Conservation (phyloP, 202 grass and related monocot species). For the Setaria italica region DNA sequence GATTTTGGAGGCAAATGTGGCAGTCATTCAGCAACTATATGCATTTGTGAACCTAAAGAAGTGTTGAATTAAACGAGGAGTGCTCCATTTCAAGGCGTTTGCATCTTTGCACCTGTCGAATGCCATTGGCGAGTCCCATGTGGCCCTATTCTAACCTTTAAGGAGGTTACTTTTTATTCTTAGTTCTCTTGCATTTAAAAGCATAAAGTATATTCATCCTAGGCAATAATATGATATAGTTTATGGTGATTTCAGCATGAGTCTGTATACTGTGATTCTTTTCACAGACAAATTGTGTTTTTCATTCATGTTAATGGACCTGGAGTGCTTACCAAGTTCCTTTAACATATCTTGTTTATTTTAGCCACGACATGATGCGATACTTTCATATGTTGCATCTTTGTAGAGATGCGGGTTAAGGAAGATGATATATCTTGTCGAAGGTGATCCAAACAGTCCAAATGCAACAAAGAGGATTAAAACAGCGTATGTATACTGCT, state of each 20-base stretch:
- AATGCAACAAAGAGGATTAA: slow-evolving; percentile 68
- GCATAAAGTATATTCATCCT: slow-evolving; percentile 10
- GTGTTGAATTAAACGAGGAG: not conserved
- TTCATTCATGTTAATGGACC: slow-evolving; percentile 15
- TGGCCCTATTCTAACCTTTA: slow-evolving; percentile 15
- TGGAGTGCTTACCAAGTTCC: not conserved
- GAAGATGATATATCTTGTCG: slow-evolving; percentile 93
- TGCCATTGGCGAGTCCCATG: slow-evolving; percentile 18
- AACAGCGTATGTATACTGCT: slow-evolving; percentile 72
- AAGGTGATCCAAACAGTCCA: slow-evolving; percentile 78
- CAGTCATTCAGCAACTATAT: slow-evolving; percentile 15
- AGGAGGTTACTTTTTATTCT: not conserved
- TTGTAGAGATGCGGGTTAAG: slow-evolving; percentile 79
- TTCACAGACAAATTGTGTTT: not conserved
- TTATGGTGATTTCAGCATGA: slow-evolving; percentile 23
- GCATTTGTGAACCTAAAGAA: slow-evolving; percentile 5
- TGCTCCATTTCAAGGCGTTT: not conserved
- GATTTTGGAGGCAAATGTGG: not conserved
- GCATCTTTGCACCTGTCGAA: not conserved
- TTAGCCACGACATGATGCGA: slow-evolving; percentile 21
- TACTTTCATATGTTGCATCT: slow-evolving; percentile 36
- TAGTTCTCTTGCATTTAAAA: slow-evolving; percentile 27
- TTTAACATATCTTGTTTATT: slow-evolving; percentile 29
- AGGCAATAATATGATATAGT: slow-evolving; percentile 12
- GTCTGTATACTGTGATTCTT: not conserved